Evolutionary conservation across 2,329 filamentous ascomycete species (phyloP).

Genomic region (Akanthomyces uredinophilus): DNA sequence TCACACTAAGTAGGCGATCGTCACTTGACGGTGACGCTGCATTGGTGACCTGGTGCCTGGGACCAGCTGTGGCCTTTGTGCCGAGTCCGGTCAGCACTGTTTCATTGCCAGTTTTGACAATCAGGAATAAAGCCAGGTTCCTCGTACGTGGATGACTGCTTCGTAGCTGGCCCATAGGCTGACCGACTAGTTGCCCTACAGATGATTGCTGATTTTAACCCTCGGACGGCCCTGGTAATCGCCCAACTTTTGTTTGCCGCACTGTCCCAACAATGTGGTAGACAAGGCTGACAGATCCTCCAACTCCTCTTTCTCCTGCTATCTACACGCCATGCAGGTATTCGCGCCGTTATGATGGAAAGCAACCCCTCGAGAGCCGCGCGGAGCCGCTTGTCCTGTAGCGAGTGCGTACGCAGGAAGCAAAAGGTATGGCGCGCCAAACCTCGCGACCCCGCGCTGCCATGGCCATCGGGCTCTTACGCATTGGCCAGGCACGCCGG

Average conservation of each 20-base stretch:
- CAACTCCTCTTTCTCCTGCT: background rate
- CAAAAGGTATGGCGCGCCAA: conserved; percentile 29
- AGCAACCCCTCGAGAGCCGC: background rate
- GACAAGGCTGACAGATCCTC: background rate
- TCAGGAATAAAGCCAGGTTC: background rate
- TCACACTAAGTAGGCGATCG: background rate
- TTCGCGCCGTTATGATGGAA: background rate
- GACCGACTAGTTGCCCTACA: background rate
- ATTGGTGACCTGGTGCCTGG: background rate
- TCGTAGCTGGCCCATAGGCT: background rate
- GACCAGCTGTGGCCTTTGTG: background rate
- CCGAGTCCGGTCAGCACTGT: background rate
- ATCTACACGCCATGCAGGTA: background rate
- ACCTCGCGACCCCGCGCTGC: background rate
- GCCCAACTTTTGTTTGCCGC: conserved; percentile 2
- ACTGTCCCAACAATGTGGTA: background rate
- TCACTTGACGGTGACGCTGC: background rate
- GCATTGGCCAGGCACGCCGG: background rate
- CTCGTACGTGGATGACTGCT: background rate
- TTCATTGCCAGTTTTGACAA: background rate
- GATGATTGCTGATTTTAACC: background rate
- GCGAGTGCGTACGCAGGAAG: conserved; percentile 38
- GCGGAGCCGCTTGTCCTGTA: conserved; percentile 32
- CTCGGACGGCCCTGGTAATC: background rate
- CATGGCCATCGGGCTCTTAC: background rate